These are phyloP conservation scores for Solanum hybrid DNA, from an alignment of 305 asterid genomes.

Conservation along the genomic window DNA sequence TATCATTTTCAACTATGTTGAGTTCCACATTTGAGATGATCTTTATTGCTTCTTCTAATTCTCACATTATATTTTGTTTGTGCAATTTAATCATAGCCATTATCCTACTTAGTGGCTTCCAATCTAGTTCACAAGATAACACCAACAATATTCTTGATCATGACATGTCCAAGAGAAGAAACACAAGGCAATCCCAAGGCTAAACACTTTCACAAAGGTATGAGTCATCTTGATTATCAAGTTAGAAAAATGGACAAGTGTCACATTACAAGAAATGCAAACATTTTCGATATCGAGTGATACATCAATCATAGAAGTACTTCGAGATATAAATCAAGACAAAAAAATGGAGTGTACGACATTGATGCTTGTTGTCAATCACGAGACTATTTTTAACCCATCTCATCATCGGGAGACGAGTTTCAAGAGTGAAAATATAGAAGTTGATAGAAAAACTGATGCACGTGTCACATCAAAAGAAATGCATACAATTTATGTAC, in stretches of 20 bases:
- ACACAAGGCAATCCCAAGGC: not conserved
- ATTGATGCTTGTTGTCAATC: not conserved
- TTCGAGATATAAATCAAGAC: not conserved
- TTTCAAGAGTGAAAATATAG: not conserved
- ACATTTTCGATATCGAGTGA: not conserved
- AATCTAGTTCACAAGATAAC: not conserved
- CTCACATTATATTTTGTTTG: constrained; percentile 51
- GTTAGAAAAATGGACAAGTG: not conserved
- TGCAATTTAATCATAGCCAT: constrained; percentile 57
- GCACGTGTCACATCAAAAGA: not conserved
- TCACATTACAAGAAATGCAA: not conserved
- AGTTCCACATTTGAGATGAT: constrained; percentile 37
- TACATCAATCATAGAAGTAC: not conserved
- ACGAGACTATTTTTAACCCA: not conserved
- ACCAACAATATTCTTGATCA: not conserved
- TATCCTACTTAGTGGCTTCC: constrained; percentile 17
- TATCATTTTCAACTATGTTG: constrained; percentile 16
- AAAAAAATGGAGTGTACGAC: not conserved
- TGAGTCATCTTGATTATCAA: not conserved
- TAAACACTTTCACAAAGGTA: not conserved
- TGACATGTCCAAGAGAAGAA: not conserved
- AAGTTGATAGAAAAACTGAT: not conserved
- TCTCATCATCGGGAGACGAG: not conserved
- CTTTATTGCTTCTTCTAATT: constrained; percentile 40
- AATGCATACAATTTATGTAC: not conserved